Evolutionary conservation across 2,329 filamentous ascomycete genomes (phyloP).

Genomic region (Sclerotinia trifoliorum): DNA sequence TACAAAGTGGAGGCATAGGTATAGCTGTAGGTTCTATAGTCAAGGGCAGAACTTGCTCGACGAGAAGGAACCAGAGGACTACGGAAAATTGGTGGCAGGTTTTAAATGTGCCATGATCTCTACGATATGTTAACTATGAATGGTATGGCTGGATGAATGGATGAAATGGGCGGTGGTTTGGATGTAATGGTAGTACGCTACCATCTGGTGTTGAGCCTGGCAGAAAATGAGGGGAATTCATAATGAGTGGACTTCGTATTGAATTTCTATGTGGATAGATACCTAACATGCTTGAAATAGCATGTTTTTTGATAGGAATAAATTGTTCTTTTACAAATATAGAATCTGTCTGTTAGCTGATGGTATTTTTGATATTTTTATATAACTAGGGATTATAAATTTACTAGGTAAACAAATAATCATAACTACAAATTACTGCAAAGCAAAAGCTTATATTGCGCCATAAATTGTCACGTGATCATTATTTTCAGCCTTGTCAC

Average conservation of each 20-base stretch:
- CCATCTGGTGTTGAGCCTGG: slow-evolving; percentile 23
- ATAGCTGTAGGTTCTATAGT: slow-evolving; percentile 12
- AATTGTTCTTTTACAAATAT: slow-evolving; percentile 13
- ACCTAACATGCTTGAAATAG: slow-evolving; percentile 10
- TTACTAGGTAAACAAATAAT: neutral
- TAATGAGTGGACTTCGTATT: slow-evolving; percentile 26
- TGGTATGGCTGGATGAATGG: slow-evolving; percentile 15
- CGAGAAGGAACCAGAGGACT: neutral
- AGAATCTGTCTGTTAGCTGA: neutral
- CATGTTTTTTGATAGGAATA: slow-evolving; percentile 13
- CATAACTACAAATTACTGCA: neutral
- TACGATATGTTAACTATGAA: slow-evolving; percentile 22
- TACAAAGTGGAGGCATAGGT: slow-evolving; percentile 31
- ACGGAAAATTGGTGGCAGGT: slow-evolving; percentile 19
- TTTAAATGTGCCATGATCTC: slow-evolving; percentile 24
- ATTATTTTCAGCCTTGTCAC: neutral
- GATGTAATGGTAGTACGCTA: slow-evolving; percentile 18
- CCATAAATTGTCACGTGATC: neutral
- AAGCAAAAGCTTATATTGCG: neutral
- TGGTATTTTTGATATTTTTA: neutral
- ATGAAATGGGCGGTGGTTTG: neutral
- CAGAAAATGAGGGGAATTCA: slow-evolving; percentile 25
- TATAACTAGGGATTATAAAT: too few relatives aligned
- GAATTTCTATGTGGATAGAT: slow-evolving; percentile 26
- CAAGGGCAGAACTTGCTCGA: slow-evolving; percentile 10